Evolutionary conservation across 2,329 filamentous ascomycete genomes (phyloP), one percentile per base, ranked within the genome.

Genomic region (Aureobasidium zeae): DNA sequence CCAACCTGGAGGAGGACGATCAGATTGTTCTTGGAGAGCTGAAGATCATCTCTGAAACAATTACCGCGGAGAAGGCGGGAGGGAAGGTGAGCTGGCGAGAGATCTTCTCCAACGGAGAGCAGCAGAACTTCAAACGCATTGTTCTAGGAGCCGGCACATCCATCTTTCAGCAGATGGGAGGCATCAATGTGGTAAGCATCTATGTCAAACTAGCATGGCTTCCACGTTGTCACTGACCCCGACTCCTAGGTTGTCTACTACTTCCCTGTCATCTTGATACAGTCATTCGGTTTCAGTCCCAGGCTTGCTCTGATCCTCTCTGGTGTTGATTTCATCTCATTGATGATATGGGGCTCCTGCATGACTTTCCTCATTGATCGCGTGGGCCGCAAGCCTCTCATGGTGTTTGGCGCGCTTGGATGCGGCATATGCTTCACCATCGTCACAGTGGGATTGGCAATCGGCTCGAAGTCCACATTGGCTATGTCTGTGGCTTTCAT

Each of bases 81-180:
- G 44, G 46, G 12, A 30, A 48, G 35, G 42, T 48, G 5, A 41
- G 37, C 17, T 50, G 46, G 46, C 38, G 38, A 6, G 48, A 49
- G 17, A 24, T 50, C 12, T 52, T 52, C 26, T 32, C 33, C 13
- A 45, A 45, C 21, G 50, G 47, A 9, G 22, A 32, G 10, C 50
- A 48, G 22, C 45, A 26, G 43, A 48, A 37, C 19, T 21, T 29
- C 9, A 32, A 33, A 16, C 32, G 43, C 4, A 21, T 45, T 10
- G 12, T 37, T 11, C 30, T 45, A 81, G 32, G 32, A 11, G 32
- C 32, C 8, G 32, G 32, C 3, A 35, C 32, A 5, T 35, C 32
- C 9, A 38, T 49, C 41, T 48, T 51, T 26, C 49, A 51, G 13
- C 49, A 51, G 22, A 46, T 49, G 25, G 47, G 49, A 13, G 49